Evolutionary conservation across 495 filamentous ascomycete genomes (phyloP).

Genomic region (Oleoguttula mirabilis): DNA sequence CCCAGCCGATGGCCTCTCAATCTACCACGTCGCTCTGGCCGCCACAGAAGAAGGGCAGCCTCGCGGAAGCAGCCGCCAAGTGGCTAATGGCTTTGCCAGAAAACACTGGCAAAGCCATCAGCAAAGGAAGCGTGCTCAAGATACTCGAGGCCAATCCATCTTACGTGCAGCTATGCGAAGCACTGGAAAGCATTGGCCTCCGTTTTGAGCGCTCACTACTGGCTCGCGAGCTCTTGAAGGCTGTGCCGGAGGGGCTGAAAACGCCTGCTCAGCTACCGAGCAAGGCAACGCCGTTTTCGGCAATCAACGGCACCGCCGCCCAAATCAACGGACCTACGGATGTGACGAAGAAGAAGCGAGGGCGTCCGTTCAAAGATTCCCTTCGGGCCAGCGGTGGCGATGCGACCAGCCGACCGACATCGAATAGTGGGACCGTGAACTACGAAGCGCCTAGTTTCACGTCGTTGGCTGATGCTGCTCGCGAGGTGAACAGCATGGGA

Average conservation of each 20-base stretch:
- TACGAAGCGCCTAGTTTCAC: conserved; percentile 9
- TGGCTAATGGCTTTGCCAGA: conserved; percentile 23
- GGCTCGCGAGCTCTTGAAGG: conserved; percentile 35
- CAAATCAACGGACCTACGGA: no score
- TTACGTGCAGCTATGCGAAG: conserved; percentile 39
- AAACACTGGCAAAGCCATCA: conserved; percentile 21
- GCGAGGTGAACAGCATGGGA: conserved; percentile 4
- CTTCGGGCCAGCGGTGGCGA: neutral
- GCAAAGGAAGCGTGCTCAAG: conserved; percentile 25
- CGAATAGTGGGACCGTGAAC: conserved; percentile 1
- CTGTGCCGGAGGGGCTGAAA: conserved; percentile 30
- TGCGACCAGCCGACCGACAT: neutral
- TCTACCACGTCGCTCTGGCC: conserved; percentile 28
- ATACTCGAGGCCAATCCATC: conserved; percentile 38
- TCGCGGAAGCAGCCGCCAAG: conserved; percentile 23
- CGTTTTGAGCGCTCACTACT: conserved; percentile 35
- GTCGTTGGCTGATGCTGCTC: conserved; percentile 11
- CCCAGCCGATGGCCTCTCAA: neutral
- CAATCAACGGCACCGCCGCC: neutral
- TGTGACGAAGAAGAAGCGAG: no score
- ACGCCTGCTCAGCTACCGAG: neutral
- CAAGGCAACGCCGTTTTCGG: neutral
- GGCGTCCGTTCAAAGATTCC: neutral
- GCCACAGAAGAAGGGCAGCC: conserved; percentile 25
- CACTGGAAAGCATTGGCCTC: conserved; percentile 35